Evolutionary conservation across 2,329 filamentous ascomycete species (phyloP).

Genomic region (Sporothrix pseudoabietina): DNA sequence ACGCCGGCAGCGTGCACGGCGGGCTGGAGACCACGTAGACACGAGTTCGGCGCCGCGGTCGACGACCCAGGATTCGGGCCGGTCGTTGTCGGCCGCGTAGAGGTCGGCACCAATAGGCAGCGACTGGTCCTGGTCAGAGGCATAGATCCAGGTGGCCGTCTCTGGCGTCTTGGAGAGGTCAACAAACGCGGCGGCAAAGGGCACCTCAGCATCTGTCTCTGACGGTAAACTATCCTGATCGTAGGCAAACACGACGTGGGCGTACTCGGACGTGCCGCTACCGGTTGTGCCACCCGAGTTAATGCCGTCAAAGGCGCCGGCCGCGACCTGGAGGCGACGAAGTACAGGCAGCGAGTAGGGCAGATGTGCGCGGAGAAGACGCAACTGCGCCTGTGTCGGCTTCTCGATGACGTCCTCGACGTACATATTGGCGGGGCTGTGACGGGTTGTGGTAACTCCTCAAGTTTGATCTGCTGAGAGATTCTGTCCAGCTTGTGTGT

Average conservation of each 20-base stretch:
- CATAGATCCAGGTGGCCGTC: slow-evolving; percentile 67
- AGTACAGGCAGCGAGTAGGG: slow-evolving; percentile 63
- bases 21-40: slow-evolving; percentile 27
- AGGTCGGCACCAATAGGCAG: not conserved
- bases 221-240: slow-evolving; percentile 25
- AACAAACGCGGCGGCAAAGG: slow-evolving; percentile 61
- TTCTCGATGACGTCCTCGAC: slow-evolving; percentile 35
- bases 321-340: slow-evolving; percentile 61
- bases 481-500: not conserved
- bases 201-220: not conserved
- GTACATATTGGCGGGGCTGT: slow-evolving; percentile 11
- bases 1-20: slow-evolving; percentile 29
- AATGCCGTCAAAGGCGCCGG: slow-evolving; percentile 31
- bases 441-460: too few species aligned
- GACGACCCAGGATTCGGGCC: slow-evolving; percentile 13
- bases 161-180: slow-evolving; percentile 63
- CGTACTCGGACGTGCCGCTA: slow-evolving; percentile 47
- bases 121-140: slow-evolving; percentile 49
- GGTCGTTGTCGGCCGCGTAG: slow-evolving; percentile 33
- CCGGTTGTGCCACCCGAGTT: slow-evolving; percentile 43
- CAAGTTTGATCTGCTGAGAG: too few species aligned
- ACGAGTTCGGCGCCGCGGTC: slow-evolving; percentile 36
- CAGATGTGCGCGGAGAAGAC: slow-evolving; percentile 53
- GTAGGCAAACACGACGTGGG: slow-evolving; percentile 48
- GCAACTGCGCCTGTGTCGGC: slow-evolving; percentile 44